These are phyloP conservation scores for Benincasa hispida DNA, from an alignment of 306 rosid genomes.

Conservation along the genomic window DNA sequence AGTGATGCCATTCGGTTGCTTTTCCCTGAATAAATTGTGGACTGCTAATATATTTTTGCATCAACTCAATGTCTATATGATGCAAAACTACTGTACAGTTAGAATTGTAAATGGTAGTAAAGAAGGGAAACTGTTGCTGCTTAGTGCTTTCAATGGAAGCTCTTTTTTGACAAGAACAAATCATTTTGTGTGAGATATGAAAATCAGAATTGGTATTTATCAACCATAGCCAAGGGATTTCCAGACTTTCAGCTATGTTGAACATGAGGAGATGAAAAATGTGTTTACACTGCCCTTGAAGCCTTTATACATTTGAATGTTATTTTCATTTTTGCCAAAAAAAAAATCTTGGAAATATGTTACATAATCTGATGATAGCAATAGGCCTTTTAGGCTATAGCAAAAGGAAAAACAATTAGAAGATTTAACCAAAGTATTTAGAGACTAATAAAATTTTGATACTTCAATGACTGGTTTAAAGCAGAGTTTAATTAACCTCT, in stretches of 20 bases:
- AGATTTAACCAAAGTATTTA: too few species aligned
- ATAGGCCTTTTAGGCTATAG: neutral
- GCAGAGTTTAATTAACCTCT: too few species aligned
- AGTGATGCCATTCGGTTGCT: slow-evolving; percentile 26
- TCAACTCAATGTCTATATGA: neutral
- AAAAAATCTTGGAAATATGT: neutral
- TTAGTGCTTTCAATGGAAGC: neutral
- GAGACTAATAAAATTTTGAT: too few species aligned
- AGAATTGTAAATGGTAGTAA: neutral
- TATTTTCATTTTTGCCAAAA: neutral
- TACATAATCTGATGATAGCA: neutral
- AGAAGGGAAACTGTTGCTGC: neutral
- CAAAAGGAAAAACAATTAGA: too few species aligned
- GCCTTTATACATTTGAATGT: neutral
- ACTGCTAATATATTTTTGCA: neutral
- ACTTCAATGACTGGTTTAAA: too few species aligned
- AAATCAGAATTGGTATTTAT: neutral
- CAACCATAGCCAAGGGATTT: neutral
- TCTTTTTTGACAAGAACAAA: neutral
- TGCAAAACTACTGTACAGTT: neutral
- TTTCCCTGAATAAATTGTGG: slow-evolving; percentile 3
- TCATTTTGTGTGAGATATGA: neutral
- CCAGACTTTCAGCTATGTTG: neutral
- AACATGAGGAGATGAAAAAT: neutral
- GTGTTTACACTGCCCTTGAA: neutral